A percentile compares a stretch with the other conserved stretches of the same genome.
Conservation (phyloP, 176 grass and related monocot species). For the Metroxylon sagu region DNA sequence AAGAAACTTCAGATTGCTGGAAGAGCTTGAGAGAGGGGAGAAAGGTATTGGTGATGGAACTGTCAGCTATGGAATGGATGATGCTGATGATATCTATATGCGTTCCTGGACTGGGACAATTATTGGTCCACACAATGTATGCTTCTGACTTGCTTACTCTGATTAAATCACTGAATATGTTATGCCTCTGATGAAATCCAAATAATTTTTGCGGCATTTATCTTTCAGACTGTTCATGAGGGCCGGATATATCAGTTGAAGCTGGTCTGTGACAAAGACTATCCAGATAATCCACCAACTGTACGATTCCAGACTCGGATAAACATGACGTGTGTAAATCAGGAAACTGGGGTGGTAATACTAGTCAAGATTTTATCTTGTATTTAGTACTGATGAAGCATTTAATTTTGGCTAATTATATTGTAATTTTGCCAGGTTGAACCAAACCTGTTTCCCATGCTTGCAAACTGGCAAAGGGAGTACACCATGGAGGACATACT, state of each 20-base stretch:
- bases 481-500: constrained; percentile 88
- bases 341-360: constrained; percentile 60
- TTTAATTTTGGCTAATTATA: constrained; percentile 12
- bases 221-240: constrained; percentile 64
- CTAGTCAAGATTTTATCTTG: not conserved
- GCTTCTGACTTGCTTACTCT: not conserved
- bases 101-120: constrained; percentile 80
- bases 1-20: constrained; percentile 72
- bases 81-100: constrained; percentile 83
- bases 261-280: constrained; percentile 60
- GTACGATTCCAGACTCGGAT: constrained; percentile 60
- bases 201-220: not conserved
- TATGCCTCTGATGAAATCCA: too few relatives aligned
- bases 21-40: constrained; percentile 76
- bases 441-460: constrained; percentile 67
- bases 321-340: constrained; percentile 60
- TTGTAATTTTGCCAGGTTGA: constrained; percentile 58
- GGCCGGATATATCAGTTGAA: constrained; percentile 75
- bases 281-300: constrained; percentile 67
- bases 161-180: too few relatives aligned
- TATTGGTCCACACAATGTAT: constrained; percentile 71
- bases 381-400: constrained; percentile 3
- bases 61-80: constrained; percentile 88
- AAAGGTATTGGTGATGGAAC: constrained; percentile 84
- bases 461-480: constrained; percentile 77